Conservation (phyloP, 352 stramenopile genomes). For the Plasmopara halstedii region DNA sequence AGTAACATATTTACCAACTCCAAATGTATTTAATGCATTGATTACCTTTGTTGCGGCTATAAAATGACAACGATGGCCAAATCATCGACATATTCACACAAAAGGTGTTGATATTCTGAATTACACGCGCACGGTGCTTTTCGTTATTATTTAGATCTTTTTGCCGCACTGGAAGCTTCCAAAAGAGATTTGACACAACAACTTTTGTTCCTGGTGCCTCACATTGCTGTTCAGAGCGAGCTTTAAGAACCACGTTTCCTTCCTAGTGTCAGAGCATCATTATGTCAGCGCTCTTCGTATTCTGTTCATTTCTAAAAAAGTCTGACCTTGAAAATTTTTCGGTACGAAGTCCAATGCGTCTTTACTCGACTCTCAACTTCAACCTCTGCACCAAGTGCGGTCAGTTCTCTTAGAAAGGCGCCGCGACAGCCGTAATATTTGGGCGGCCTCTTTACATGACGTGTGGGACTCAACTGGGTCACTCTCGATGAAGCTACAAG, state of each 20-base stretch:
- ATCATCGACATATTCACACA: slow-evolving; percentile 60
- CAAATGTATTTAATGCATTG: too few species aligned
- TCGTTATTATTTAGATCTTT: slow-evolving; percentile 32
- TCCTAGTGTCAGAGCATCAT: slow-evolving; percentile 18
- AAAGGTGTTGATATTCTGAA: slow-evolving; percentile 37
- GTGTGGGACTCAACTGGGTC: not conserved
- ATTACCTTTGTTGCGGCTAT: slow-evolving; percentile 40
- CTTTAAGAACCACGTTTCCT: slow-evolving; percentile 51
- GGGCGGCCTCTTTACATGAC: not conserved
- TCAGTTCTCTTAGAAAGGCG: slow-evolving; percentile 45
- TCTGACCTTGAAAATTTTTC: slow-evolving; percentile 62
- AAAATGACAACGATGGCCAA: slow-evolving; percentile 55
- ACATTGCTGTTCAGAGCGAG: slow-evolving; percentile 24
- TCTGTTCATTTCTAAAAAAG: not conserved
- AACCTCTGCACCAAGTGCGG: slow-evolving; percentile 30
- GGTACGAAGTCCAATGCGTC: slow-evolving; percentile 47
- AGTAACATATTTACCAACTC: too few species aligned
- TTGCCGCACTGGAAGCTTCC: slow-evolving; percentile 44
- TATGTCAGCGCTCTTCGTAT: not conserved
- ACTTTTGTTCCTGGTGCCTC: slow-evolving; percentile 43
- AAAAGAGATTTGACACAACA: slow-evolving; percentile 46
- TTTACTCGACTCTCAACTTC: slow-evolving; percentile 60
- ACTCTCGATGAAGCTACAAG: slow-evolving; percentile 33
- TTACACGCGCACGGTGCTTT: slow-evolving; percentile 26
- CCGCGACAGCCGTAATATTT: slow-evolving; percentile 37